Conservation (phyloP, 148 eudicot species). For the Rhododendron henanense region DNA sequence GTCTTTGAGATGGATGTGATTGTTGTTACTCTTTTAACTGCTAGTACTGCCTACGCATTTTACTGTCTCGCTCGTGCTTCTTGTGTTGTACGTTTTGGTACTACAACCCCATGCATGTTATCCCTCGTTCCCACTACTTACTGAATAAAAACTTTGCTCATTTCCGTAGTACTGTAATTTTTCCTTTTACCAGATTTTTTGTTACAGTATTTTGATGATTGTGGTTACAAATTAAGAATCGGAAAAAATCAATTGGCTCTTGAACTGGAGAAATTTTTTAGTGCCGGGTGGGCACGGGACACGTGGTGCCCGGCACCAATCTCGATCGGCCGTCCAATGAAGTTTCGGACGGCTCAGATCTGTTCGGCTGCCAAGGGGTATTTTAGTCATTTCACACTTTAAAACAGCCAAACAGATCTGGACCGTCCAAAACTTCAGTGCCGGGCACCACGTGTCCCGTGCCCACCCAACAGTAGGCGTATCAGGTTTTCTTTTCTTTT, state of each 20-base stretch:
- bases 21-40: neutral
- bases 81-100: neutral
- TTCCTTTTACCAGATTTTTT: neutral
- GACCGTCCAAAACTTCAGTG: too few species aligned
- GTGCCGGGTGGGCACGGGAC: too few species aligned
- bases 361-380: too few species aligned
- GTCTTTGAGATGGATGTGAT: conserved; percentile 26
- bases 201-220: neutral
- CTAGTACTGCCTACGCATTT: neutral
- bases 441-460: too few species aligned
- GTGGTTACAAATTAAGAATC: neutral
- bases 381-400: too few species aligned
- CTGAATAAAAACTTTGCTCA: neutral
- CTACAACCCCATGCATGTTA: neutral
- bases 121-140: neutral
- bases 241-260: neutral
- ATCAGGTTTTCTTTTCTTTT: too few species aligned
- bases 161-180: neutral
- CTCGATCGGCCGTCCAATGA: too few species aligned
- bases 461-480: too few species aligned
- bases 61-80: neutral
- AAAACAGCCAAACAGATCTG: too few species aligned
- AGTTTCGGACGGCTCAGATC: too few species aligned
- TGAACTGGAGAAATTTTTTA: too few species aligned
- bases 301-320: too few species aligned